Percentiles rank a stretch among this genome's conserved stretches.
Conservation (phyloP, 2,329 filamentous ascomycete species). For the Fusarium sp. region DNA sequence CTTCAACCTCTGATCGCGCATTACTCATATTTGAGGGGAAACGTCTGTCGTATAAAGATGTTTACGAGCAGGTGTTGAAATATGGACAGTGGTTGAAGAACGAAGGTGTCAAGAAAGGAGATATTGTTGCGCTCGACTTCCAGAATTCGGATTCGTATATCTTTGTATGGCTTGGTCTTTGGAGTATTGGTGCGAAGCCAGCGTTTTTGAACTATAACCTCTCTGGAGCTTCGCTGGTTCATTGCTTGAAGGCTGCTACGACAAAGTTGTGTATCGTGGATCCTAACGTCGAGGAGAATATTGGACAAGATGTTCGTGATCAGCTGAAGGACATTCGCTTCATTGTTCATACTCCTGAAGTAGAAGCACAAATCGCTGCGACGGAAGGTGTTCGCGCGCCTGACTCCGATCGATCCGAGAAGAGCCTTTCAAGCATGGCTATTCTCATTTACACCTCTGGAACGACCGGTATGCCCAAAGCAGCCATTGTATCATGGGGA, state of each 20-base stretch:
- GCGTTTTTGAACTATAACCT: conserved; percentile 93
- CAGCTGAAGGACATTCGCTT: conserved; percentile 65
- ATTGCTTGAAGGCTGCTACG: conserved; percentile 77
- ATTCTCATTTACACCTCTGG: conserved; percentile 87
- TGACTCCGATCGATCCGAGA: conserved; percentile 64
- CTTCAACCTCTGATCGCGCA: conserved; percentile 61
- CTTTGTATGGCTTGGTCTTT: conserved; percentile 80
- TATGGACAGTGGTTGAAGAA: conserved; percentile 81
- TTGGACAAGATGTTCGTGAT: conserved; percentile 67
- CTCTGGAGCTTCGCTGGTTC: conserved; percentile 73
- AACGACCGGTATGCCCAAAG: conserved; percentile 86
- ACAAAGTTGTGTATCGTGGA: conserved; percentile 78
- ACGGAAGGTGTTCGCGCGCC: conserved; percentile 66
- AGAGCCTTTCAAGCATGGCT: conserved; percentile 67
- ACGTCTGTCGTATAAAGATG: conserved; percentile 78
- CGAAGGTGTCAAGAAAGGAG: conserved; percentile 70
- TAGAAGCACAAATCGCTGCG: conserved; percentile 64
- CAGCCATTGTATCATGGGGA: conserved; percentile 78
- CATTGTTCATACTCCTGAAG: conserved; percentile 68
- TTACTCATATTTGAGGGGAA: conserved; percentile 76
- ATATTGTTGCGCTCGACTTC: conserved; percentile 84
- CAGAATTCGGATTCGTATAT: conserved; percentile 84
- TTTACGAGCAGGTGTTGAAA: conserved; percentile 75
- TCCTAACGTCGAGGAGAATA: conserved; percentile 62
- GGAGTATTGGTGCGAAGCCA: conserved; percentile 84